Percentiles rank a stretch among this genome's conserved stretches.
These are phyloP conservation scores for Schizonepeta tenuifolia DNA, from an alignment of 257 asterid species.

Conservation along the genomic window DNA sequence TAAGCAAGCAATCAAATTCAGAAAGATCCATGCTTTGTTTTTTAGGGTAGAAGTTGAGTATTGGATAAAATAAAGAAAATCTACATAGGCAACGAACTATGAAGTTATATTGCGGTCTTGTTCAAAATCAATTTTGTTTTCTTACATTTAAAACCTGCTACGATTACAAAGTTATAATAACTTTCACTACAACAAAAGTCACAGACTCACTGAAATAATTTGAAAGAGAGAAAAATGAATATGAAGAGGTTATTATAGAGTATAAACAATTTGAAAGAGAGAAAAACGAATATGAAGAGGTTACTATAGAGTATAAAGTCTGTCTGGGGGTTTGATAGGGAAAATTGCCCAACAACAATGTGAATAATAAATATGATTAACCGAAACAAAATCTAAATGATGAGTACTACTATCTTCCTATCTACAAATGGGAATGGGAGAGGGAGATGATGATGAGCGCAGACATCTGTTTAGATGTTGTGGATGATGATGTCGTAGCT, in stretches of 20 bases:
- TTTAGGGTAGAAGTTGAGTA: too few species aligned
- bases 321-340: neutral
- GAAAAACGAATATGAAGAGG: neutral
- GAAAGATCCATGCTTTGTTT: too few species aligned
- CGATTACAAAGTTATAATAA: too few species aligned
- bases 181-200: too few species aligned
- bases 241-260: too few species aligned
- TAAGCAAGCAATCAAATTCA: neutral
- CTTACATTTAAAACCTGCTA: neutral
- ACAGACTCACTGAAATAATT: too few species aligned
- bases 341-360: neutral
- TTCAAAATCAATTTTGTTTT: too few species aligned
- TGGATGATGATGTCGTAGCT: constrained; percentile 40
- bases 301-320: neutral
- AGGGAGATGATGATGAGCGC: neutral
- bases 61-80: too few species aligned
- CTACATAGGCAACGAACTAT: too few species aligned
- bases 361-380: constrained; percentile 7
- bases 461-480: constrained; percentile 19
- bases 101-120: too few species aligned
- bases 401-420: neutral
- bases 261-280: neutral
- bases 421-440: neutral
- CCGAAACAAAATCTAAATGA: neutral
- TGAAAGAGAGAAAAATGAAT: too few species aligned